A percentile compares a stretch with the other conserved stretches of the same genome.
phyloP scores from a whole-genome alignment of 2,329 filamentous ascomycete species.

The Beauveria brongniartii region DNA sequence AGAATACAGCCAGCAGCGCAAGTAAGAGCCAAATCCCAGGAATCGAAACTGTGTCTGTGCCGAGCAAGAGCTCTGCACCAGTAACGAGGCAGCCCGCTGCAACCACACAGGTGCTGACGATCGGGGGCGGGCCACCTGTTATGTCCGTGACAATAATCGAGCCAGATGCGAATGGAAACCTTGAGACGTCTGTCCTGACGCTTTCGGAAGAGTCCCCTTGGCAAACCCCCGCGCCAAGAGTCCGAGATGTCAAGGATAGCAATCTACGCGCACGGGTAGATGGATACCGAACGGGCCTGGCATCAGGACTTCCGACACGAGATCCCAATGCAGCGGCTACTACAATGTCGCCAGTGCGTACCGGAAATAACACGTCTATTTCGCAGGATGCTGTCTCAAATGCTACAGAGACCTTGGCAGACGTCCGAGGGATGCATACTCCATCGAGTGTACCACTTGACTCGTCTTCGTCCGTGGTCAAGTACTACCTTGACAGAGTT shows the following conservation, averaged over 20 bases:
- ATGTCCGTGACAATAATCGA: slow-evolving; percentile 20
- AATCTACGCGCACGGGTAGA: slow-evolving; percentile 1
- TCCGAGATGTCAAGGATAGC: neutral
- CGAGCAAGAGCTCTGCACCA: neutral
- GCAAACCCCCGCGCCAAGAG: neutral
- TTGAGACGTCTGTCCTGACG: slow-evolving; percentile 16
- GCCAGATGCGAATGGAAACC: slow-evolving; percentile 15
- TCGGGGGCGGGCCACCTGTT: slow-evolving; percentile 5
- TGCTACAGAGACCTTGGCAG: neutral
- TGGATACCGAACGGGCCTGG: neutral
- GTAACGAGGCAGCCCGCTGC: neutral
- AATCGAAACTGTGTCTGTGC: neutral
- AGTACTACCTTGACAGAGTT: neutral
- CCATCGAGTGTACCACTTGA: neutral
- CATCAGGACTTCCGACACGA: neutral
- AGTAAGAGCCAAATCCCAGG: slow-evolving; percentile 3
- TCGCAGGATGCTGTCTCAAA: neutral
- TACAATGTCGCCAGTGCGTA: neutral
- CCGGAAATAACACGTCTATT: neutral
- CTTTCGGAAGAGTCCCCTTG: slow-evolving; percentile 13
- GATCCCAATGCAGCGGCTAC: neutral
- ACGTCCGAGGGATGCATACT: neutral
- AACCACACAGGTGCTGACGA: neutral
- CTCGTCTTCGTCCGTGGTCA: neutral
- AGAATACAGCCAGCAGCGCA: slow-evolving; percentile 1